Evolutionary conservation across 2,329 filamentous ascomycete species (phyloP).

Genomic region (Arthrobotrys iridis): DNA sequence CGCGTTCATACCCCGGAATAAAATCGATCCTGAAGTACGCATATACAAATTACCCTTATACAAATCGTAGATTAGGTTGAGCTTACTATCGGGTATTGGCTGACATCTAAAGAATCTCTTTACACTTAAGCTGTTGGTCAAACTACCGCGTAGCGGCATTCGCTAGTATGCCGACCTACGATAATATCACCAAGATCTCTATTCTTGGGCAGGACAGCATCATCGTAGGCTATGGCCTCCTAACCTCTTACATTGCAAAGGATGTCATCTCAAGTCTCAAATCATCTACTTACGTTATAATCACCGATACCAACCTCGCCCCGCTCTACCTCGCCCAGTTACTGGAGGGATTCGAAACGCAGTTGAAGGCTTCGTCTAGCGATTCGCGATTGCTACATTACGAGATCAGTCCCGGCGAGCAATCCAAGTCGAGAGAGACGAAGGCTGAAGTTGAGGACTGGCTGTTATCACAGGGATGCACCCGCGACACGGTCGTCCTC

Average conservation of each 20-base stretch:
- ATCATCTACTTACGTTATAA: slow-evolving; percentile 92
- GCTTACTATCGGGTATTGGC: not conserved
- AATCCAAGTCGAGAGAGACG: slow-evolving; percentile 89
- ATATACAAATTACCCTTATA: not conserved
- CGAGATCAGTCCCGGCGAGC: slow-evolving; percentile 87
- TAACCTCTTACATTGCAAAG: slow-evolving; percentile 80
- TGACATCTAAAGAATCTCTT: no score
- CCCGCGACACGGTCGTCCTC: slow-evolving; percentile 91
- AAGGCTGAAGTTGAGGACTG: slow-evolving; percentile 98
- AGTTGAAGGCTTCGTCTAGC: slow-evolving; percentile 52
- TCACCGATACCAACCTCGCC: slow-evolving; percentile 93
- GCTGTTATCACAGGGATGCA: slow-evolving; percentile 92
- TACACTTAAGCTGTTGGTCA: not conserved
- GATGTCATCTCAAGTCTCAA: slow-evolving; percentile 80
- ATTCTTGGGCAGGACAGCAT: slow-evolving; percentile 92
- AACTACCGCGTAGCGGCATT: not conserved
- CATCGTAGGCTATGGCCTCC: slow-evolving; percentile 89
- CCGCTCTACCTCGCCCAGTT: slow-evolving; percentile 84
- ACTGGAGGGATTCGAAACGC: slow-evolving; percentile 70
- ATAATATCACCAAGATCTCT: slow-evolving; percentile 68
- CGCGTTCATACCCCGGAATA: not conserved
- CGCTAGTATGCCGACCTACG: slow-evolving; percentile 16
- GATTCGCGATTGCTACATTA: slow-evolving; percentile 81
- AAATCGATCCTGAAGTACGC: not conserved
- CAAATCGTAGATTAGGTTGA: not conserved